Conservation (phyloP, 139 green algal species). For the Micractinium conductrix region DNA sequence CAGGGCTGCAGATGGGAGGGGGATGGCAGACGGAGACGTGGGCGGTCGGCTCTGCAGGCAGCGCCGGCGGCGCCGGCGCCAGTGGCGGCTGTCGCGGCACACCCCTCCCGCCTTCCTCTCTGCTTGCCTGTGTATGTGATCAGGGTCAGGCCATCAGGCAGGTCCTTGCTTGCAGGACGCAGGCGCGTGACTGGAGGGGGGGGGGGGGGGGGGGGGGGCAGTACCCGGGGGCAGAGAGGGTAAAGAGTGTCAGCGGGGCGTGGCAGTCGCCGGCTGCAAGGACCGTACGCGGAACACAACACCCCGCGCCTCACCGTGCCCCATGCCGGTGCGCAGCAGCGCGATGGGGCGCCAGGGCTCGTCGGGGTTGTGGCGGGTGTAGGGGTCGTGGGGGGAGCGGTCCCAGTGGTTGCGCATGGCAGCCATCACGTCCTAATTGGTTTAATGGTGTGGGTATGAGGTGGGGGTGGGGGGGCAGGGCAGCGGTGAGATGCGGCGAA, state of each 20-base stretch:
- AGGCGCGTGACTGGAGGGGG: conserved; percentile 1
- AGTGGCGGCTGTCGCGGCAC: no score
- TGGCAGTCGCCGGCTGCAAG: no score
- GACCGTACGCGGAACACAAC: no score
- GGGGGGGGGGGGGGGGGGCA: background rate
- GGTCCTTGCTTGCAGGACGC: background rate
- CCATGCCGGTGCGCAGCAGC: conserved; percentile 26
- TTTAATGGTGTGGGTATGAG: background rate
- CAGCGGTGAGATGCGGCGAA: background rate
- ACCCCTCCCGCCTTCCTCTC: no score
- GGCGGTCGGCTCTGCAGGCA: no score
- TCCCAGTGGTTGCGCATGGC: conserved; percentile 29
- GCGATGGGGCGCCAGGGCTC: conserved; percentile 26
- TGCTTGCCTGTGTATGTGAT: conserved; percentile 13
- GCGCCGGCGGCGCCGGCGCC: no score
- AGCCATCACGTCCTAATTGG: background rate
- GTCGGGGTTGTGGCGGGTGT: background rate
- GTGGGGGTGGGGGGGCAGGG: background rate
- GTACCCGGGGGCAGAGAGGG: background rate
- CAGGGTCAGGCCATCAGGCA: conserved; percentile 14
- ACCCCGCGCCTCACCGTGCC: conserved; percentile 24
- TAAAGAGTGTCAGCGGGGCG: no score
- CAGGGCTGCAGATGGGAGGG: background rate
- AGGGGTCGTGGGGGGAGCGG: conserved; percentile 9
- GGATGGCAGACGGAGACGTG: background rate